phyloP scores from a whole-genome alignment of 768 basidiomycete species.

The Agaricus sinodeliciosus region DNA sequence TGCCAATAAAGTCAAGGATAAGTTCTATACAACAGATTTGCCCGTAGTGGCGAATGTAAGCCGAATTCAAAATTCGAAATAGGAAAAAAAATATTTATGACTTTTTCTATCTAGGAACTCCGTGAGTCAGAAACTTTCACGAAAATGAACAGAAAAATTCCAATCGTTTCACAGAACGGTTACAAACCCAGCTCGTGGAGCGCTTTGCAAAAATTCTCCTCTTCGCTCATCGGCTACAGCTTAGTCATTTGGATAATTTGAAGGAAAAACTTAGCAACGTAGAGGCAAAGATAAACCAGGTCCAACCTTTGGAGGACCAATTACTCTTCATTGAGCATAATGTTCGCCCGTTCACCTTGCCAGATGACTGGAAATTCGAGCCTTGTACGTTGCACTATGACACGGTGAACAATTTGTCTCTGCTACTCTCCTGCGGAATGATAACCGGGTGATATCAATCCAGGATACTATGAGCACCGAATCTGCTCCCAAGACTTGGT shows the following conservation, averaged over 20 bases:
- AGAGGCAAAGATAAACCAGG: conserved; percentile 39
- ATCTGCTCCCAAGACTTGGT: conserved; percentile 62
- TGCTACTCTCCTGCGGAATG: not conserved
- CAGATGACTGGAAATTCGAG: conserved; percentile 69
- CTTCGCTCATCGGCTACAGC: conserved; percentile 54
- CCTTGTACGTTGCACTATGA: conserved; percentile 73
- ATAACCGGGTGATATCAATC: conserved; percentile 6
- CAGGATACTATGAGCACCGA: conserved; percentile 63
- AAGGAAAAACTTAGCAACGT: conserved; percentile 43
- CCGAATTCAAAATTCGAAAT: conserved; percentile 10
- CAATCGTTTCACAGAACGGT: conserved; percentile 43
- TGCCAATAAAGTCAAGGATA: conserved; percentile 62
- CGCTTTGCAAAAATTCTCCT: conserved; percentile 48
- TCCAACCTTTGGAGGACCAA: conserved; percentile 60
- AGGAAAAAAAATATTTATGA: not conserved
- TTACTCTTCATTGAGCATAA: conserved; percentile 70
- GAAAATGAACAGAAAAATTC: not conserved
- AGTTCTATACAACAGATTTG: conserved; percentile 66
- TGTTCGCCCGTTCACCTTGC: conserved; percentile 54
- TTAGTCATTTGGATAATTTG: conserved; percentile 50
- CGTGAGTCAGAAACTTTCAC: conserved; percentile 38
- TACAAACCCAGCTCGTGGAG: conserved; percentile 59
- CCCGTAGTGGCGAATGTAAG: conserved; percentile 68
- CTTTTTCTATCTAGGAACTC: conserved; percentile 45
- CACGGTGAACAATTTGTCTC: conserved; percentile 37